Base-by-base conservation (phyloP, 441 rosid species). In the Dalechampia spathulata region DNA sequence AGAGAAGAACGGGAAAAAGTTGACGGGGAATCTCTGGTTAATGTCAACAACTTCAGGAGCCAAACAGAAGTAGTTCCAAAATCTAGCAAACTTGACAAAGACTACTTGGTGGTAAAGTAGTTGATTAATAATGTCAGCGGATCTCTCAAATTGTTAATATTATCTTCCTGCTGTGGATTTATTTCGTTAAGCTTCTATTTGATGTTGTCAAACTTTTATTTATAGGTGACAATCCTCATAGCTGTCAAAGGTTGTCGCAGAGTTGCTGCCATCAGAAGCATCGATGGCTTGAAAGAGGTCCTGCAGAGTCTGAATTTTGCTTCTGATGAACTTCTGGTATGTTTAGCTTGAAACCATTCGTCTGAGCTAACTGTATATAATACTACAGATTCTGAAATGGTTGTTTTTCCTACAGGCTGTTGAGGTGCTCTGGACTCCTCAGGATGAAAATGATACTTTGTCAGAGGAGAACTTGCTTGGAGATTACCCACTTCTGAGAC, bases 361-460 rank as follows among this genome's bases (percentile, higher is more conserved):
- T 30, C 8, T 30, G 4, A 30, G n/a, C n/a, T 30, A 30, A 30
- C 4, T 8, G 34, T 30, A 3, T 30, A 30, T 30, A 8, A 30
- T 3, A 30, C 34, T 30, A 13, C 28, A 41, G 19, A 19, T 27
- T n/a, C 49, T 55, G 22, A 27, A 41, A 40, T 20, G 5, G 15
- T 6, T 56, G 11, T 22, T n/a, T 14, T 1, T 8, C 14, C 1
- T 36, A 14, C 19, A 89, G 91, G 87, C 87, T 11, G 86, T 83
- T 20, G 91, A 88, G 74, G 96, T 85, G 52, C 61, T 88, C 49
- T 89, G 96, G 96, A 83, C 90, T 55, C 95, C 96, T 4, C 96
- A 83, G 62, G 67, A 78, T 42, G 90, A 80, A 69, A 69, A 74
- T 19, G 96, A 82, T 49, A 73, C 80, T 3, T 58, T 89, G 55